Evolutionary conservation across 768 basidiomycete species (phyloP), one percentile per base, ranked within the genome.

Genomic region (Cystobasidium tubakii): DNA sequence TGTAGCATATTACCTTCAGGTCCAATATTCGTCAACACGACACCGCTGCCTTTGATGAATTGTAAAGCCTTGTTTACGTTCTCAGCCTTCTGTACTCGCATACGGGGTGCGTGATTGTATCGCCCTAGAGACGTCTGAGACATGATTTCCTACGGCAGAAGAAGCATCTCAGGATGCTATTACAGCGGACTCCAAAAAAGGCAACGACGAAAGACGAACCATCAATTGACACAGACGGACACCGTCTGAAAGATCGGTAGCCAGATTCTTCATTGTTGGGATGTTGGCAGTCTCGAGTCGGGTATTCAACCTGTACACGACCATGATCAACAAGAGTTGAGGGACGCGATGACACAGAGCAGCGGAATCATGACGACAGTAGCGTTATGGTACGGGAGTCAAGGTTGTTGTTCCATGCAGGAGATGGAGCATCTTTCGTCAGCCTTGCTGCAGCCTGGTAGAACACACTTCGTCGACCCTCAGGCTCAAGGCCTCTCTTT

Each of bases 41-140:
- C 91, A 13, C 93, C 75, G 15, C 53, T 33, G 13, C 53, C 55
- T 29, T 66, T 89, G 81, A 99, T 97, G 82, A 96, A 97, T 77
- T 95, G 90, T 57, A 99, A 82, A 0, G 96, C 96, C 81, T 92
- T 92, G 82, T 91, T 94, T 62, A 95, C 94, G 82, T 99, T 99
- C 85, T 99, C 96, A 1, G 92, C 93, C 79, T 94, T 96, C 82
- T 99, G 96, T 1, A 98, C 88, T 36, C 94, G 87, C 85, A 97
- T 93, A 42, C 88, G 85, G 0, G 96, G 95, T 71, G 85, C 87
- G 80, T 85, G 89, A 83, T 95, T 96, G 81, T 95, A 98, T 78
- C 91, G 84, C n/a, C 95, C 95, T 6, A 98, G 86, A n/a, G 90
- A 90, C 1, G 87, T 88, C 80, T 93, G 91, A 87, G 93, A 94